A percentile compares a stretch with the other conserved stretches of the same genome.
These are phyloP conservation scores for Pyrrhoderma noxium DNA, from an alignment of 1,284 basidiomycete species.

Conservation along the genomic window DNA sequence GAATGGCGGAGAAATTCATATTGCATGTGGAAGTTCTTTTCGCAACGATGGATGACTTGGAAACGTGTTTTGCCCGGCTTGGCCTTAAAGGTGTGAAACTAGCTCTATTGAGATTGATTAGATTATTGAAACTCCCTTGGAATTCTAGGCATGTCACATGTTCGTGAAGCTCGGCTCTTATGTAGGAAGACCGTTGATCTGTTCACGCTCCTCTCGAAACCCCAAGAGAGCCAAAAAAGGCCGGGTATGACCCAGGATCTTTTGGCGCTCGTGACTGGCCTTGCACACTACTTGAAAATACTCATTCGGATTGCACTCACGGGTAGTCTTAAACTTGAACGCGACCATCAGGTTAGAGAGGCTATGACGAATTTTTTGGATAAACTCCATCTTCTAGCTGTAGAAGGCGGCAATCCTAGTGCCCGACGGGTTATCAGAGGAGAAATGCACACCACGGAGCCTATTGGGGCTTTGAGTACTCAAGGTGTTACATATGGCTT, in stretches of 20 bases:
- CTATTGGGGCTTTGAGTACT: slow-evolving; percentile 49
- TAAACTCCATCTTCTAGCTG: slow-evolving; percentile 84
- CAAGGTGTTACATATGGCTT: slow-evolving; percentile 82
- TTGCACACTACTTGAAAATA: slow-evolving; percentile 99
- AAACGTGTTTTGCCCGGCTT: slow-evolving; percentile 79
- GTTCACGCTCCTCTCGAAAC: slow-evolving; percentile 95
- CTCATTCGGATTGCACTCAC: slow-evolving; percentile 97
- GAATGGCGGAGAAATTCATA: slow-evolving; percentile 98
- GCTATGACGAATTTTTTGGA: slow-evolving; percentile 90
- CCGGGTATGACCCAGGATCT: slow-evolving; percentile 98
- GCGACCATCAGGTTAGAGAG: slow-evolving; percentile 76
- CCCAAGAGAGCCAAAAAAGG: slow-evolving; percentile 82
- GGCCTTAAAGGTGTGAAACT: slow-evolving; percentile 69
- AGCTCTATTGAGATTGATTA: neutral
- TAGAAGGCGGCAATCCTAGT: slow-evolving; percentile 78
- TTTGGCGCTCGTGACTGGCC: slow-evolving; percentile 93
- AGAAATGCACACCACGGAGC: slow-evolving; percentile 40
- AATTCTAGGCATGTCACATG: slow-evolving; percentile 88
- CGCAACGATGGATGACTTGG: slow-evolving; percentile 94
- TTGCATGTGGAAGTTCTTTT: slow-evolving; percentile 98
- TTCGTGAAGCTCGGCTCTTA: slow-evolving; percentile 95
- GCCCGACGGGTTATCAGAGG: slow-evolving; percentile 64
- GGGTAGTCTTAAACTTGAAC: slow-evolving; percentile 90
- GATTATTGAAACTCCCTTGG: neutral
- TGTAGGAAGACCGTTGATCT: slow-evolving; percentile 99